Base-by-base conservation (phyloP, 306 rosid species). In the Potentilla sterilis region DNA sequence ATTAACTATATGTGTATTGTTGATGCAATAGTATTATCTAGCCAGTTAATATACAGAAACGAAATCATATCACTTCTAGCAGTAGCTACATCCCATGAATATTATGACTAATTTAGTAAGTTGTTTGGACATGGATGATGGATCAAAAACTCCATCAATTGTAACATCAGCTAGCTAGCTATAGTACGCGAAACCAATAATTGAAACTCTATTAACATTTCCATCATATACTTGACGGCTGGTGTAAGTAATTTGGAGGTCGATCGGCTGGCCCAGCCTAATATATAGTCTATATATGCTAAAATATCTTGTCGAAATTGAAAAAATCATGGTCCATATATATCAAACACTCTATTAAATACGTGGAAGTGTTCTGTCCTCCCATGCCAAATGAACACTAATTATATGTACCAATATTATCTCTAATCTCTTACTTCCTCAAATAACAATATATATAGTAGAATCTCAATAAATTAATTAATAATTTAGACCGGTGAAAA, bases 311-410 rank as follows among this genome's bases (percentile, higher is more conserved):
- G 67, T 80, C 48, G 77, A 69, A 48, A 70, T 52, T 21, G 37
- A 28, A 47, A 37, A 68, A 66, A 49, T 64, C 57, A 16, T 68
- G 49, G 28, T 62, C 73, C 80, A 15, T 40, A 44, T 40, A 15
- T 40, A 44, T 41, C 35, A 15, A 43, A 42, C 12, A 49, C 75
- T 40, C 49, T 37, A 54, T 15, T 51, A 75, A 79, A 76, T 74
- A 75, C 83, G 79, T 74, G 83, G 75, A 74, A 49, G 12, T 40
- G 19, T 59, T 19, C 2, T 72, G 77, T 71, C 84, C 84, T 75
- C 52, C 67, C 59, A 80, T 46, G 32, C 47, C 11, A 38, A 42
- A 1, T 41, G 13, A 42, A n/a, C 21, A 34, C 24, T 21, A 54
- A 9, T 38, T 38, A 38, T 19, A 38, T 13, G 28, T 28, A 28